Evolutionary conservation across 2,329 filamentous ascomycete species (phyloP).

Genomic region (Botrytis porri): DNA sequence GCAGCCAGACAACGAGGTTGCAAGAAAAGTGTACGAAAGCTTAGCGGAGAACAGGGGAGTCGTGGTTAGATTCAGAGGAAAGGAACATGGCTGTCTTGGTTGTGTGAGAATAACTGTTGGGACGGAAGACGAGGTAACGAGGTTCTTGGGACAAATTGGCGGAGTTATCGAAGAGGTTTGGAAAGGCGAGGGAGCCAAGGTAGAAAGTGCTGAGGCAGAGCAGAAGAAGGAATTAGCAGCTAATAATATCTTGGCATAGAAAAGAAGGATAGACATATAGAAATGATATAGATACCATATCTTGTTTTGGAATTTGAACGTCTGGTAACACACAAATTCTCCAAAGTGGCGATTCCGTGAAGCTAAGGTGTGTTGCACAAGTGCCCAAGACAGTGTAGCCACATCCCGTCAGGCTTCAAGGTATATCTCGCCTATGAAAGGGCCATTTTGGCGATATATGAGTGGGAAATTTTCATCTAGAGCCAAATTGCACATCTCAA

Average conservation of each 20-base stretch:
- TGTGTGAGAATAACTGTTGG: constrained; percentile 91
- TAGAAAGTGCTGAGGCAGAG: constrained; percentile 26
- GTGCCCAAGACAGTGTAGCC: too few species aligned
- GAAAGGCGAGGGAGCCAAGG: constrained; percentile 12
- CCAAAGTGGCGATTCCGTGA: too few species aligned
- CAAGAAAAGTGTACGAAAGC: constrained; percentile 76
- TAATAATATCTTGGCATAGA: constrained; percentile 33
- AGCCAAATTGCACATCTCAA: not conserved
- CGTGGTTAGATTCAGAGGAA: constrained; percentile 89
- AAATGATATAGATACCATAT: not conserved
- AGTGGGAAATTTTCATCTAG: not conserved
- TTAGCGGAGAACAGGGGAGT: constrained; percentile 85
- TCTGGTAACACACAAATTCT: accelerated
- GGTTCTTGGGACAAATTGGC: constrained; percentile 69
- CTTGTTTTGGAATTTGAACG: not conserved
- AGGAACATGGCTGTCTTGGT: constrained; percentile 84
- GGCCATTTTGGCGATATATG: not conserved
- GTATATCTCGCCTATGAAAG: too few species aligned
- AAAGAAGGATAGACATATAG: constrained; percentile 15
- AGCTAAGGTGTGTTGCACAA: not conserved
- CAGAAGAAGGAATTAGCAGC: constrained; percentile 30
- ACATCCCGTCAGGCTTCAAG: not conserved
- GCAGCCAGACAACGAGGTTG: constrained; percentile 73
- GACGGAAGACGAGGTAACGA: constrained; percentile 79
- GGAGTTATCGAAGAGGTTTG: constrained; percentile 32